Conservation (phyloP, 805 yeast genomes). For the Lipomyces yamanashiensis region DNA sequence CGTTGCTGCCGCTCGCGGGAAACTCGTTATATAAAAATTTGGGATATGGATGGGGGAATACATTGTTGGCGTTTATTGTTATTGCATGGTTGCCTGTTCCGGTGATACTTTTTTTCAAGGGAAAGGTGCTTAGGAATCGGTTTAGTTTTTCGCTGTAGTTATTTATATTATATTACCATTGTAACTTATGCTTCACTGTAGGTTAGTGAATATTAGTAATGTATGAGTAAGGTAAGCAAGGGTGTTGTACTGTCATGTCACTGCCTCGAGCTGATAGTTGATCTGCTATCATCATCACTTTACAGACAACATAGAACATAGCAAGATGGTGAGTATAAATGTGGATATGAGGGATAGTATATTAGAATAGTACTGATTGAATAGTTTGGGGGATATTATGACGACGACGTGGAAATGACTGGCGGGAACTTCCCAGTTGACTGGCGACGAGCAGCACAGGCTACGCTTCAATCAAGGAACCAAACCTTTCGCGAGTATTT, state of each 20-base stretch:
- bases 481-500: constrained; percentile 78
- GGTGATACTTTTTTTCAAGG: constrained; percentile 1
- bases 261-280: too few relatives aligned
- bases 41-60: constrained; percentile 41
- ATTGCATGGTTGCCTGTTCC: constrained; percentile 68
- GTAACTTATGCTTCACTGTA: too few relatives aligned
- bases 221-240: too few relatives aligned
- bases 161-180: too few relatives aligned
- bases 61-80: constrained; percentile 63
- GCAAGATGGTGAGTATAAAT: too few relatives aligned
- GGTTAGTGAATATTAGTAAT: too few relatives aligned
- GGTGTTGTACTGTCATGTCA: too few relatives aligned
- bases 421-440: constrained; percentile 20
- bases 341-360: constrained; percentile 47
- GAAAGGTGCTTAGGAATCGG: constrained; percentile 19
- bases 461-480: constrained; percentile 21
- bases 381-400: constrained; percentile 32
- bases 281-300: too few relatives aligned
- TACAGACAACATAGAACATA: constrained; percentile 54
- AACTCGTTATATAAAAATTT: constrained; percentile 47
- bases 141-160: background rate
- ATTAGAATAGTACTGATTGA: constrained; percentile 40
- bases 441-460: constrained; percentile 18
- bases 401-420: constrained; percentile 29
- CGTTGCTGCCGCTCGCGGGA: constrained; percentile 69